Base-by-base conservation (phyloP, 306 rosid genomes). In the Chamaecrista fasciculata region DNA sequence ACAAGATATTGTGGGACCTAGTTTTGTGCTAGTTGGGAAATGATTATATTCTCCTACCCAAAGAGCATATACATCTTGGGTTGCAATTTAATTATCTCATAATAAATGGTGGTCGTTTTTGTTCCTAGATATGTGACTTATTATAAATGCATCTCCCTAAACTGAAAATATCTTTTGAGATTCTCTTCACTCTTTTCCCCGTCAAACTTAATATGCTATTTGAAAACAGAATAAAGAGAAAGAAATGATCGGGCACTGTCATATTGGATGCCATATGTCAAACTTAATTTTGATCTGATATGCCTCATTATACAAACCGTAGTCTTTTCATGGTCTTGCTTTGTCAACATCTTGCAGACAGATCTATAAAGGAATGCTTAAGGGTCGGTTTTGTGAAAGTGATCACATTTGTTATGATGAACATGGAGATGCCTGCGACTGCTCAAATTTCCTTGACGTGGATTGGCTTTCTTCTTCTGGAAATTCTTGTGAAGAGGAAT, bases 381-480 rank as follows among this genome's bases (percentile, higher is more conserved):
- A 83, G 72, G 82, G 67, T 23, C 67, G 71, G 48, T 80, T 51
- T 61, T 64, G 16, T 53, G 81, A 76, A 50, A 37, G 62, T 47
- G 80, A 80, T 71, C 80, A 55, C 19, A 57, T 82, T 57, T 80
- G 80, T 78, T 81, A 78, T 69, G 89, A 80, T 67, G 84, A 84
- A 31, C 80, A 70, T 55, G 87, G 89, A 10, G 83, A 79, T 69
- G 66, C 79, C 1, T 82, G 78, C 34, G 85, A 78, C 75, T 86
- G 84, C 77, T 84, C 89, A 23, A 80, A 82, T 80, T 70, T 84
- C 67, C 74, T 82, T 69, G 85, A 89, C 58, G 58, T 59, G 10
- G 89, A 83, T 57, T 86, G 91, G 95, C 78, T 88, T 71, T 83
- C 91, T 55, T 78, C 95, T 1, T 84, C 89, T 4, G 91, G 76